Conservation (phyloP, 805 yeast genomes). For the Saccharomycopsis fermentans region DNA sequence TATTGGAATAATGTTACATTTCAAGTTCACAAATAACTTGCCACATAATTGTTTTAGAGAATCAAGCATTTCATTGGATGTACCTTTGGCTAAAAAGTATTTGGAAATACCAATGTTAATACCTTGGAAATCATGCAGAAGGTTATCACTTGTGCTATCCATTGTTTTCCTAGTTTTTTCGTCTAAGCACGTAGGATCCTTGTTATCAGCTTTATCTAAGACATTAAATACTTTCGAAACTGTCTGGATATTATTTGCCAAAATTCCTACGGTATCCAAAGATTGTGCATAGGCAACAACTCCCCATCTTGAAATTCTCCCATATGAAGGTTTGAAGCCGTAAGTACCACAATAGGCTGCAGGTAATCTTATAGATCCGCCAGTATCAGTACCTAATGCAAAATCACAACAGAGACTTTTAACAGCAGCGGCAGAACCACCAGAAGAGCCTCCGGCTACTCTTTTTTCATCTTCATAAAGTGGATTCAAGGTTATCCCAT, state of each 20-base stretch:
- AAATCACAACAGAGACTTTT: constrained; percentile 61
- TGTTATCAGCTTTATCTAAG: constrained; percentile 51
- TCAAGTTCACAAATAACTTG: constrained; percentile 29
- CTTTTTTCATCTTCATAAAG: constrained; percentile 28
- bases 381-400: constrained; percentile 92
- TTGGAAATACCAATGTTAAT: constrained; percentile 62
- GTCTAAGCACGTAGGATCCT: constrained; percentile 69
- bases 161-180: constrained; percentile 27
- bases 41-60: constrained; percentile 39
- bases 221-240: constrained; percentile 41
- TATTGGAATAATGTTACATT: constrained; percentile 46
- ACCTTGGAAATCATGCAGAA: constrained; percentile 14
- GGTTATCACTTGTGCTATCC: constrained; percentile 10
- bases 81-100: constrained; percentile 51
- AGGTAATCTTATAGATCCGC: constrained; percentile 91
- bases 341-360: constrained; percentile 75
- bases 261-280: constrained; percentile 85
- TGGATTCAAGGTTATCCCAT: constrained; percentile 53
- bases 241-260: constrained; percentile 40
- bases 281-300: constrained; percentile 89
- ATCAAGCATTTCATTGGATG: constrained; percentile 36
- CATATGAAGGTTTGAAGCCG: constrained; percentile 93
- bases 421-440: constrained; percentile 93
- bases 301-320: constrained; percentile 86
- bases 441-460: constrained; percentile 85